Evolutionary conservation across 2,329 filamentous ascomycete genomes (phyloP), one percentile per base, ranked within the genome.

Genomic region (Xylaria sp.): DNA sequence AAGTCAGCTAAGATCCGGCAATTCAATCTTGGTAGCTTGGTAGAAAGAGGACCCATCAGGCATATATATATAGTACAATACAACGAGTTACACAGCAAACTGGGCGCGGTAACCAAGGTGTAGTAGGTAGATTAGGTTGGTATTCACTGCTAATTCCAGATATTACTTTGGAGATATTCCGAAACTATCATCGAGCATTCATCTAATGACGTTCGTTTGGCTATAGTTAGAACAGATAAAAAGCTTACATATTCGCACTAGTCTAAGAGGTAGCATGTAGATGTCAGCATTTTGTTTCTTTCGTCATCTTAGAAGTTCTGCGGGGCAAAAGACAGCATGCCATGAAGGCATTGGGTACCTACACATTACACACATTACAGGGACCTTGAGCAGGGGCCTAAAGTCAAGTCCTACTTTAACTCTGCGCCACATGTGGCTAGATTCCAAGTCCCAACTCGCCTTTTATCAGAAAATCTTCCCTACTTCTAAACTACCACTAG

Each of bases 301-400:
- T 66, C 63, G 67, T 69, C 63, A 69, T 69, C 63, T 44, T 56
- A 6, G 4, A 20, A 51, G 59, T 69, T 63, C 59, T 40, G 67
- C 67, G 63, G 67, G 67, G 67, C 65, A 59, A 59, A 40, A 40
- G 38, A 40, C 38, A 40, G 38, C 38, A 28, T 28, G 36, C 10
- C 11, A 38, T 38, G 36, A 38, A 38, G 11, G 9, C 33, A 33
- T 33, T 33, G 33, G 36, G 36, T 40, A 40, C n/a, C n/a, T n/a
- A n/a, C 10, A 36, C 33, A 36, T 11, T 15, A 38, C 36, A 38
- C 26, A 9, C 31, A 9, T 33, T 9, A 33, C 31, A 17, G 38
- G 38, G 38, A 40, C 13, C 11, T 38, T 40, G 15, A 1, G 36
- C 13, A 40, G 3, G 13, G 13, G 4, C 13, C 38, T 15, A 15